Evolutionary conservation across 495 filamentous ascomycete genomes (phyloP), one percentile per base, ranked within the genome.

Genomic region (Neurospora sp.): DNA sequence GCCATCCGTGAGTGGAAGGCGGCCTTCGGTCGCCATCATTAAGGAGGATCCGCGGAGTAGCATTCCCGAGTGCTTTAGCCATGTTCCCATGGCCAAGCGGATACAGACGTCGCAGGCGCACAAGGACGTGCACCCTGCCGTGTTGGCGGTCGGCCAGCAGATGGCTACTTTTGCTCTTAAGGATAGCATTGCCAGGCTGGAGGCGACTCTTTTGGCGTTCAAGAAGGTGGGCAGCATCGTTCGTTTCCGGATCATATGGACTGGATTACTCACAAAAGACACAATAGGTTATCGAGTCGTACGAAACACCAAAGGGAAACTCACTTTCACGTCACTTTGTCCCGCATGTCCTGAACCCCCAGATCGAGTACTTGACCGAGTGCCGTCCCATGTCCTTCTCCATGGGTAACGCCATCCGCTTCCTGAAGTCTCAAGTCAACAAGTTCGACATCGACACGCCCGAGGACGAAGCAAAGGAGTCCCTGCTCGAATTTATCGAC

Each of bases 381-480:
- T 97, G 94, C 78, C 91, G 96, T 7, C 94, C 96, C 12, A 91
- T 98, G 81, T 94, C 92, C 69, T 93, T 96, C 80, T 92, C 91
- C 53, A 95, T 97, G 89, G 94, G 96, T 72, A 98, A 98, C 81
- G 93, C 94, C 22, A 97, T 99, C 80, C 89, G 96, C 44, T 93
- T 94, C 83, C 86, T 99, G 22, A 99, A 99, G 83, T 86, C 96
- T 39, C 88, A 91, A 78, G 94, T 99, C 81, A 89, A 91, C 70
- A 91, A 90, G 68, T 89, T 97, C 73, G 94, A 97, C 78, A 93
- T 94, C 12, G 89, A 92, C 73, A 88, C 89, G 8, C 88, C 92
- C 16, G 94, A 99, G 75, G 80, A 87, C 4, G 85, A 89, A 20
- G 93, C 95, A 7, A 98, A 97, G 83, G 83, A 87, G 27, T 82